Conservation (phyloP, 495 filamentous ascomycete genomes). For the Thozetella sp. region DNA sequence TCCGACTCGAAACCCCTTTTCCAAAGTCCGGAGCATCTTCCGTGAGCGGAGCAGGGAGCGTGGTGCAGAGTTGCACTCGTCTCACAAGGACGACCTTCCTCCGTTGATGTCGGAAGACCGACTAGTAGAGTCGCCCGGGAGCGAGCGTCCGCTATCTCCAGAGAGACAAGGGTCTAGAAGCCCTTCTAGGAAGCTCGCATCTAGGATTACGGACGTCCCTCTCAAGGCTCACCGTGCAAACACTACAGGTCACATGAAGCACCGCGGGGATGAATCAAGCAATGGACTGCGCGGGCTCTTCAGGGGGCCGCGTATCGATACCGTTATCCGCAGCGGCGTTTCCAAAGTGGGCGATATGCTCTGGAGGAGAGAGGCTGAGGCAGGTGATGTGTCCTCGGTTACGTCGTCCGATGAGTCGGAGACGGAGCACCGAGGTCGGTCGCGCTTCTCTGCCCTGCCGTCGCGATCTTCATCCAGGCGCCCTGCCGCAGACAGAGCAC, state of each 20-base stretch:
- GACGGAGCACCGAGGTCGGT: conserved; percentile 31
- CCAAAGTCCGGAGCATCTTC: conserved; percentile 46
- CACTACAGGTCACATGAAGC: conserved; percentile 33
- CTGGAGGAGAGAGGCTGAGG: conserved; percentile 40
- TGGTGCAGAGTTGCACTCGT: conserved; percentile 13
- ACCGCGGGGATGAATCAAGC: conserved; percentile 39
- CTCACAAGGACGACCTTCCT: conserved; percentile 23
- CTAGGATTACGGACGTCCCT: conserved; percentile 27
- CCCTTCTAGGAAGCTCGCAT: conserved; percentile 29
- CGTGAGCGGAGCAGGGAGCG: conserved; percentile 47
- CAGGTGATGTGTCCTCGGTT: conserved; percentile 22
- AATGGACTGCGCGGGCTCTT: conserved; percentile 42
- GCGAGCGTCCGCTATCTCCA: conserved; percentile 21
- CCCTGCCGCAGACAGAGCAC: conserved; percentile 17
- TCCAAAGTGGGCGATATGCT: conserved; percentile 51
- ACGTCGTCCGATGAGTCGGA: conserved; percentile 44
- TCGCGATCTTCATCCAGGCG: conserved; percentile 19
- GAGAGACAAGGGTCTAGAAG: conserved; percentile 35
- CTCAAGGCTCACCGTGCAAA: conserved; percentile 32
- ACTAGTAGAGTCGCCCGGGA: conserved; percentile 17
- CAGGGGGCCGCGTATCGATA: conserved; percentile 46
- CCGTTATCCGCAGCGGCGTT: conserved; percentile 45
- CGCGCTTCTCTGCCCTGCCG: conserved; percentile 17
- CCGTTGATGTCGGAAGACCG: conserved; percentile 17
- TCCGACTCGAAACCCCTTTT: conserved; percentile 43